Percentiles rank a stretch among this genome's conserved stretches.
phyloP scores from a whole-genome alignment of 306 rosid species.

The Lathyrus tuberosus region DNA sequence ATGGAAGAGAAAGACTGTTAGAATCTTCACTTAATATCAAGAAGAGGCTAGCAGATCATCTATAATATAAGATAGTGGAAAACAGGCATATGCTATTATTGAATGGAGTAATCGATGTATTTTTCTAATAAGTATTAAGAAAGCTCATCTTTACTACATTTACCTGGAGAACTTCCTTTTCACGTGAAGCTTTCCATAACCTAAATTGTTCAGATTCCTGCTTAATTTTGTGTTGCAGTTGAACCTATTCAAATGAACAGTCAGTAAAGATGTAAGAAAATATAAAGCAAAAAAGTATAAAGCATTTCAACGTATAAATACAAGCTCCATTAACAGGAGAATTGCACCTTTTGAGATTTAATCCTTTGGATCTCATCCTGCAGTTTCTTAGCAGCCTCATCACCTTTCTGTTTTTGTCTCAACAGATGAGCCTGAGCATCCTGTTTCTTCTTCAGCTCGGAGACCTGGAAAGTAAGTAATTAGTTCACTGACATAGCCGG shows the following conservation, averaged over 20 bases:
- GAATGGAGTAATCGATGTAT: conserved; percentile 5
- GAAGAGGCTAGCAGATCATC: no score
- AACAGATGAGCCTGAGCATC: conserved; percentile 92
- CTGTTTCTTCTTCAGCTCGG: conserved; percentile 87
- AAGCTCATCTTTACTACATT: conserved; percentile 5
- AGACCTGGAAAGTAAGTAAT: conserved; percentile 64
- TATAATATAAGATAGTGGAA: no score
- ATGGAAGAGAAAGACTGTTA: no score
- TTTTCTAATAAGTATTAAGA: not conserved
- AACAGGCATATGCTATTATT: not conserved
- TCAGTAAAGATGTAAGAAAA: not conserved
- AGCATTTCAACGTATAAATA: conserved; percentile 3
- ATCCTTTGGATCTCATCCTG: conserved; percentile 98
- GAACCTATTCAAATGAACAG: conserved; percentile 59
- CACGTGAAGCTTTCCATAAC: conserved; percentile 90
- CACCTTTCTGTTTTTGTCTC: conserved; percentile 92
- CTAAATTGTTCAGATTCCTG: conserved; percentile 98
- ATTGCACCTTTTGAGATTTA: conserved; percentile 80
- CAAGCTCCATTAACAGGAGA: conserved; percentile 1
- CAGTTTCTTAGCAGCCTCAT: conserved; percentile 85
- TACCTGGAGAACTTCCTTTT: conserved; percentile 99
- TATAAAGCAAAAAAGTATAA: not conserved
- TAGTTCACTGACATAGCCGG: conserved; percentile 3
- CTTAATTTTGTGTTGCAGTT: conserved; percentile 94
- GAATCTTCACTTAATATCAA: no score